phyloP scores from a whole-genome alignment of 2,329 filamentous ascomycete genomes.

The Botrytis pseudocinerea region DNA sequence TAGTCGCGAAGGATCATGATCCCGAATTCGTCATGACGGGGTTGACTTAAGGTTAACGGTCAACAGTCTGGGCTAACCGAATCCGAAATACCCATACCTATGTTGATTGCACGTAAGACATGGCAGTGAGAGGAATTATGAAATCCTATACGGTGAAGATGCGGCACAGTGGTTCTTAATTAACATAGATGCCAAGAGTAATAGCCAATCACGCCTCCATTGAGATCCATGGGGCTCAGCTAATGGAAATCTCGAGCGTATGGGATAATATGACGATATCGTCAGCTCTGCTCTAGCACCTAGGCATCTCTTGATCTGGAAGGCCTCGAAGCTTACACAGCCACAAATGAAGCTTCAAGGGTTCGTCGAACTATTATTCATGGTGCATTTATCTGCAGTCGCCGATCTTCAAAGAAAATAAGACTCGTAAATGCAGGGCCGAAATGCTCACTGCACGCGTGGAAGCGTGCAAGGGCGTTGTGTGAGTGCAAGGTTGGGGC shows the following conservation, averaged over 20 bases:
- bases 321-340: not conserved
- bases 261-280: conserved; percentile 5
- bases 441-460: not conserved
- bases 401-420: not conserved
- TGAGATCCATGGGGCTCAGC: not conserved
- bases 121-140: not conserved
- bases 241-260: not conserved
- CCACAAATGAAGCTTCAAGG: not conserved
- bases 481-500: not conserved
- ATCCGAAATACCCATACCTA: not conserved
- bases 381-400: not conserved
- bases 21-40: not conserved
- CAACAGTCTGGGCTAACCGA: not conserved
- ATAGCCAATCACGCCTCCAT: not conserved
- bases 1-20: conserved; percentile 1
- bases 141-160: not conserved
- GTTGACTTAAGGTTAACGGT: not conserved
- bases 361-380: not conserved
- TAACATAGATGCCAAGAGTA: not conserved
- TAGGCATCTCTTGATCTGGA: not conserved
- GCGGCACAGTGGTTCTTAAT: not conserved
- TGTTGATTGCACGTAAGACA: not conserved
- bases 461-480: not conserved
- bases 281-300: conserved; percentile 1
- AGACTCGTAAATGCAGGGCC: conserved; percentile 4